Base-by-base conservation (phyloP, 2,329 filamentous ascomycete species). In the Huntiella moniliformis region DNA sequence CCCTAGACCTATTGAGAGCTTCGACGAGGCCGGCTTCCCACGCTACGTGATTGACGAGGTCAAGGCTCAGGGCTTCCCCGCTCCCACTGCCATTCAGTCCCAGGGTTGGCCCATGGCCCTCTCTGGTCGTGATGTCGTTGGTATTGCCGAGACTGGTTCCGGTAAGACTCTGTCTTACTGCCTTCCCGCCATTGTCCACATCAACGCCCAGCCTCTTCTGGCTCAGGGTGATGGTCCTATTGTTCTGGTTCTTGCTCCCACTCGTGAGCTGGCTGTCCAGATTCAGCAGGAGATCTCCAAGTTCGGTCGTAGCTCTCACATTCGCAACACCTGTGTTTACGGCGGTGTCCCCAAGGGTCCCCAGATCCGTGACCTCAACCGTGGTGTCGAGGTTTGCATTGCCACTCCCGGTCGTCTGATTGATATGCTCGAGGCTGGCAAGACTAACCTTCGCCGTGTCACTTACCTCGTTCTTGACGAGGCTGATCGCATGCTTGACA, bases 61-160 rank as follows among this genome's bases (percentile, higher is more conserved):
- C 60, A 98, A 98, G 76, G 83, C 86, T 17, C 88, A 96, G 66
- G 91, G 91, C 38, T 98, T 98, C 66, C 76, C 82, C 52, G 81
- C 79, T 46, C 91, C 91, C 35, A 98, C 91, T 37, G 39, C 42
- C 18, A 96, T 98, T 63, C 91, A 98, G 66, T 92, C 88, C 13
- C 91, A 96, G 63, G 91, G 91, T 52, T 96, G 91, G 91, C 91
- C 91, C 52, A 96, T 96, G 91, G 87, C 91, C 59, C 78, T 98
- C 44, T 92, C 88, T 55, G 91, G 91, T 67, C 88, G 91, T 56
- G 91, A 98, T 62, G 88, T 96, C 51, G 88, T 96, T 57, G 91
- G 91, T 77, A 94, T 98, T 67, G 91, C 91, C 57, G 91, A 98
- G 72, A 98, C 91, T 50, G 91, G 91, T 62, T 98, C 91, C 53